Evolutionary conservation across 2,329 filamentous ascomycete genomes (phyloP).

Genomic region (Ophiognomonia clavigignenti-juglandacearum): DNA sequence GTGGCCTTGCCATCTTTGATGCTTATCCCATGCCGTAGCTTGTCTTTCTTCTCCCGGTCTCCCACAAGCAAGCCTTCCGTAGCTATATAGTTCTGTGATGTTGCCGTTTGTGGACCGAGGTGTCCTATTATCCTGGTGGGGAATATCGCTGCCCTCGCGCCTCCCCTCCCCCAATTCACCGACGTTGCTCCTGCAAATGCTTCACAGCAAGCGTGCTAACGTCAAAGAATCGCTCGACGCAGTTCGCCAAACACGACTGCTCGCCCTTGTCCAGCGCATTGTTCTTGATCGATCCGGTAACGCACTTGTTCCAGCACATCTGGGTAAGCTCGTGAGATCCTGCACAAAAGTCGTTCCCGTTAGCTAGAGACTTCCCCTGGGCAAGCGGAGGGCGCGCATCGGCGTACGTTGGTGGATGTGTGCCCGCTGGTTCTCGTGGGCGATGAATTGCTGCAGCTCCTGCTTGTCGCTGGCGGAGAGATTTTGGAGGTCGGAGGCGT

Average conservation of each 20-base stretch:
- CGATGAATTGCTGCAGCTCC: slow-evolving; percentile 81
- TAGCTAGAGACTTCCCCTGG: not conserved
- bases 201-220: slow-evolving; percentile 79
- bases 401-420: slow-evolving; percentile 55
- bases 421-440: slow-evolving; percentile 81
- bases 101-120: too few species aligned
- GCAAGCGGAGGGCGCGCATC: not conserved
- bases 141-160: too few species aligned
- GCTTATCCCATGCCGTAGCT: too few species aligned
- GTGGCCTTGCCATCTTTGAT: too few species aligned
- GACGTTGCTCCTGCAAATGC: slow-evolving; percentile 79
- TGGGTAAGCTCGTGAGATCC: slow-evolving; percentile 57
- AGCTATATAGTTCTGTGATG: too few species aligned
- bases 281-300: slow-evolving; percentile 67
- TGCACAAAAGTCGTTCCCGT: slow-evolving; percentile 23
- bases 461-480: slow-evolving; percentile 79
- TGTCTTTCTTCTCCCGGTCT: too few species aligned
- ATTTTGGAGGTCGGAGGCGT: slow-evolving; percentile 62
- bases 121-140: too few species aligned
- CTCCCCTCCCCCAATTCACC: too few species aligned
- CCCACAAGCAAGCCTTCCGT: too few species aligned
- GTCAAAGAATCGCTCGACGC: slow-evolving; percentile 91
- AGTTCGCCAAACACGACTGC: slow-evolving; percentile 83
- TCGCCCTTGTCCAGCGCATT: slow-evolving; percentile 72
- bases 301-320: slow-evolving; percentile 93